A percentile compares a stretch with the other conserved stretches of the same genome.
Evolutionary conservation across 495 filamentous ascomycete species (phyloP).

Genomic region (Penicillium pancosmium): DNA sequence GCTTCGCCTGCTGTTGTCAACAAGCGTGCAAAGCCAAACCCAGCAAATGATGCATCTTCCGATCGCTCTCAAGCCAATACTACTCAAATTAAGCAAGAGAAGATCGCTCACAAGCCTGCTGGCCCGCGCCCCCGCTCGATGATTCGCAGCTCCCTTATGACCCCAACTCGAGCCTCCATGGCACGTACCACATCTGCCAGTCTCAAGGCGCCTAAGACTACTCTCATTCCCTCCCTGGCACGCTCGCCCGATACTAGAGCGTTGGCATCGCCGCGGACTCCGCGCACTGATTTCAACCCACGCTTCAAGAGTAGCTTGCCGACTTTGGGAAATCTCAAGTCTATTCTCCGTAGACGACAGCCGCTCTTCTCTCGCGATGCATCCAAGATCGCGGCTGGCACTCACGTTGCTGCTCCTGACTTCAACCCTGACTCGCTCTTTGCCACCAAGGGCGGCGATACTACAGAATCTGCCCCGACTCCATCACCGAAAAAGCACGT

Average conservation of each 20-base stretch:
- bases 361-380: slow-evolving; percentile 65
- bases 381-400: slow-evolving; percentile 61
- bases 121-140: slow-evolving; percentile 41
- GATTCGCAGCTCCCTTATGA: slow-evolving; percentile 60
- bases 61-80: slow-evolving; percentile 7
- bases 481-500: slow-evolving; percentile 62
- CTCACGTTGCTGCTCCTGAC: slow-evolving; percentile 55
- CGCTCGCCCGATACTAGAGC: slow-evolving; percentile 52
- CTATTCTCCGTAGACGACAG: slow-evolving; percentile 62
- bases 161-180: slow-evolving; percentile 79
- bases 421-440: slow-evolving; percentile 49
- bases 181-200: slow-evolving; percentile 58
- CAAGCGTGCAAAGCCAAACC: slow-evolving; percentile 68
- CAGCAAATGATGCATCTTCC: slow-evolving; percentile 61
- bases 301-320: slow-evolving; percentile 46
- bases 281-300: slow-evolving; percentile 50
- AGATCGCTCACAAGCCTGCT: slow-evolving; percentile 45
- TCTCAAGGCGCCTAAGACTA: slow-evolving; percentile 57
- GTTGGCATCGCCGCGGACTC: slow-evolving; percentile 45
- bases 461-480: slow-evolving; percentile 34
- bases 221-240: slow-evolving; percentile 57
- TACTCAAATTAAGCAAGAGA: slow-evolving; percentile 26
- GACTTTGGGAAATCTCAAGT: slow-evolving; percentile 54
- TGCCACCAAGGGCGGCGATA: slow-evolving; percentile 30
- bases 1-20: slow-evolving; percentile 25